phyloP scores from a whole-genome alignment of 2,329 filamentous ascomycete genomes.

The Rugonectria rugulosa region DNA sequence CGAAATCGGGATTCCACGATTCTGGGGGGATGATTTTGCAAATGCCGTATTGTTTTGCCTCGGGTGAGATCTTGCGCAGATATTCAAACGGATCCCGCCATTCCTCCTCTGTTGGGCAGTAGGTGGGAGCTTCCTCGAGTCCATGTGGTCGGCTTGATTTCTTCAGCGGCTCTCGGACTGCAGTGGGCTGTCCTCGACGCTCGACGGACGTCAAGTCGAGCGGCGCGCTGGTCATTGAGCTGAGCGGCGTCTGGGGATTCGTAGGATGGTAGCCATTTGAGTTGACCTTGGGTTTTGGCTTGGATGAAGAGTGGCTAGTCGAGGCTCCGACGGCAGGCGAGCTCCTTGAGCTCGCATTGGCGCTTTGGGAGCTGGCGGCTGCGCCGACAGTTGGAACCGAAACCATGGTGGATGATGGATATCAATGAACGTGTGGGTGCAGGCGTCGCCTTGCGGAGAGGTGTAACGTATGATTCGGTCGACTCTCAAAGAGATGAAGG shows the following conservation, averaged over 20 bases:
- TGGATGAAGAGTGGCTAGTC: slow-evolving; percentile 47
- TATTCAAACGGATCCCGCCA: slow-evolving; percentile 95
- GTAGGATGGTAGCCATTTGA: slow-evolving; percentile 61
- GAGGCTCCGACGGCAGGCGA: slow-evolving; percentile 56
- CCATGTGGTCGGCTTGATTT: slow-evolving; percentile 82
- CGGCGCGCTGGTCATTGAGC: slow-evolving; percentile 65
- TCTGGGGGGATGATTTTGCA: slow-evolving; percentile 96
- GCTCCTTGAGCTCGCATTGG: slow-evolving; percentile 59
- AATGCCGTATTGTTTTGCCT: slow-evolving; percentile 87
- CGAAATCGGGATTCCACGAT: slow-evolving; percentile 92
- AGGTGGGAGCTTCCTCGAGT: slow-evolving; percentile 89
- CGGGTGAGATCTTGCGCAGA: slow-evolving; percentile 87
- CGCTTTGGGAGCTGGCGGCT: slow-evolving; percentile 49
- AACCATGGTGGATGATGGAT: slow-evolving; percentile 46
- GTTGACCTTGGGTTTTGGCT: slow-evolving; percentile 61
- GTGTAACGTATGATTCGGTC: slow-evolving; percentile 26
- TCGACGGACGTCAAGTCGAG: slow-evolving; percentile 91
- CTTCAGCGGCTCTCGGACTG: slow-evolving; percentile 78
- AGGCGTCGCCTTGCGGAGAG: slow-evolving; percentile 13
- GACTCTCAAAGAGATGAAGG: slow-evolving; percentile 30
- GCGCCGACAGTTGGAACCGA: slow-evolving; percentile 49
- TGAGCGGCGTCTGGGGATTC: slow-evolving; percentile 61
- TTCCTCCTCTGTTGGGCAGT: slow-evolving; percentile 88
- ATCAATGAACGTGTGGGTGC: slow-evolving; percentile 8
- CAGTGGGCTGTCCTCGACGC: slow-evolving; percentile 82